phyloP scores from a whole-genome alignment of 163 green algal species.

The Chlamydomonas reinhardtii region DNA sequence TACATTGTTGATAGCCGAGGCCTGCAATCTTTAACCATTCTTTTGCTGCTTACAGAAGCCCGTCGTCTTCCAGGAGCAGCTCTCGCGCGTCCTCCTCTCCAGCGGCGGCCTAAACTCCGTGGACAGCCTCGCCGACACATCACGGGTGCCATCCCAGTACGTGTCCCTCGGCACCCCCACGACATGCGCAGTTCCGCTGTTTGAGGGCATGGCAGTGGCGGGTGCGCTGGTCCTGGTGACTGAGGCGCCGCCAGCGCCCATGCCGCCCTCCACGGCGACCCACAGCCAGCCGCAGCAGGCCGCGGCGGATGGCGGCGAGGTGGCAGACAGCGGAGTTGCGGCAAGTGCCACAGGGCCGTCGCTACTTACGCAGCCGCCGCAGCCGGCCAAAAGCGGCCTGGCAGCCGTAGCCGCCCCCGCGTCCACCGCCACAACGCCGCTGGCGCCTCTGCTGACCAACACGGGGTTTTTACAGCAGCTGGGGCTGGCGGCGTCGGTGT shows the following conservation, averaged over 20 bases:
- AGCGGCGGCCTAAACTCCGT: too few species aligned
- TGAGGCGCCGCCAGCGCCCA: neutral
- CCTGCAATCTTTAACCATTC: too few species aligned
- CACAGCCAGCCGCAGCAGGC: neutral
- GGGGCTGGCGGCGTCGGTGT: slow-evolving; percentile 16
- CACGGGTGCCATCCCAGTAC: too few species aligned
- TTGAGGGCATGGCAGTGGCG: neutral
- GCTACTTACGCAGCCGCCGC: too few species aligned
- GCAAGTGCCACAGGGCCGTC: too few species aligned
- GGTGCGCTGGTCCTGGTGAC: slow-evolving; percentile 11
- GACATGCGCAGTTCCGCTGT: slow-evolving; percentile 2
- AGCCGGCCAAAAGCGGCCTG: too few species aligned
- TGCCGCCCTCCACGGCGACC: neutral
- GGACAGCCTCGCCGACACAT: too few species aligned
- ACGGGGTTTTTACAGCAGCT: neutral
- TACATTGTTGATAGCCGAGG: too few species aligned
- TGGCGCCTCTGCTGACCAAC: neutral
- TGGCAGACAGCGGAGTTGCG: neutral
- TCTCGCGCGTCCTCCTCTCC: too few species aligned
- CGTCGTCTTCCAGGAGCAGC: too few species aligned
- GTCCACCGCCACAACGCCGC: neutral
- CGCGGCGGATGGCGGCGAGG: neutral
- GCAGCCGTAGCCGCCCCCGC: neutral
- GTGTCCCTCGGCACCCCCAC: too few species aligned
- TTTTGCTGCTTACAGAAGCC: too few species aligned